Base-by-base conservation (phyloP, 768 basidiomycete species). In the Pulveroboletus sp. region DNA sequence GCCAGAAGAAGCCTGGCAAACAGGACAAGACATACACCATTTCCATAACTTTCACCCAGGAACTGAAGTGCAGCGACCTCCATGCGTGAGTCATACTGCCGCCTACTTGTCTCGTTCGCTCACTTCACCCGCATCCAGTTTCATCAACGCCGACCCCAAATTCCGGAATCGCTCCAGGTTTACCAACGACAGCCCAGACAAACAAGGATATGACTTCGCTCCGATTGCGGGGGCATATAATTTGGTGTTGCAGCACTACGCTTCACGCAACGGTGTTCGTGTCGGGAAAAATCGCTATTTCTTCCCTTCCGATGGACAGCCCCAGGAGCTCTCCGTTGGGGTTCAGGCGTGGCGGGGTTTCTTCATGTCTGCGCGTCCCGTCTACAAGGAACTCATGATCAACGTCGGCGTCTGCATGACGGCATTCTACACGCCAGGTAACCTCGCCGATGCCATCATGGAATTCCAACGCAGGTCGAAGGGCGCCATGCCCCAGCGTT, bases 371-470 rank as follows among this genome's bases (percentile, higher is more conserved):
- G 69, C 75, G 4, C 70, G 79, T 0, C 79, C 78, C 0, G 71
- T 69, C 12, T 73, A 71, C 60, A 76, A 73, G 43, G 69, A 73
- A 36, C 61, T 81, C 5, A 72, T 78, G 71, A 75, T 81, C 43
- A 81, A 81, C 55, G 66, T 81, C 22, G 80, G 78, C 27, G 67
- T 75, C 5, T 76, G 74, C 53, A 79, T 78, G 72, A 74, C 77
- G 1, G 76, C 78, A 0, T 81, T 81, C 57, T 76, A 79, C 58
- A 69, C 73, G 11, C 78, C 78, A 0, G 81, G 84, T 0, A 86
- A 83, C 52, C 72, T 91, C 9, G 81, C 80, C 0, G 70, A 84
- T 0, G 77, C 79, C 4, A 71, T 89, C 40, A 17, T 69, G 8
- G 74, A 70, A 3, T 88, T 86, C 54, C 49, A 63, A 5, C 55